Evolutionary conservation across 768 basidiomycete species (phyloP), one percentile per base, ranked within the genome.

Genomic region (Suillus placidus): DNA sequence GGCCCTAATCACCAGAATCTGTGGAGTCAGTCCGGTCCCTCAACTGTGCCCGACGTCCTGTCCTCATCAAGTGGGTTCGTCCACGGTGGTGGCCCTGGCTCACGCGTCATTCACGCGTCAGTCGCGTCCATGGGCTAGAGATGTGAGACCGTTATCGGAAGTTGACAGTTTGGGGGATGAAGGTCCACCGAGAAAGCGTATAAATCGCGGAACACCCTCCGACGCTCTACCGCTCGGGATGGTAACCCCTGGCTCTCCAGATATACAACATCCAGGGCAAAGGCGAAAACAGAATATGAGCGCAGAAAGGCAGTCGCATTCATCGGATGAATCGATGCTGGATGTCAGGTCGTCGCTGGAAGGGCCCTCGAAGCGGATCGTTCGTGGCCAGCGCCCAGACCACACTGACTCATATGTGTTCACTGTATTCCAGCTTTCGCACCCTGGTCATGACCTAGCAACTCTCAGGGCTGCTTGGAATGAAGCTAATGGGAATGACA

Each of bases 161-260:
- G 74, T 79, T 60, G 83, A 85, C 43, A 78, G 71, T 62, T 66
- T 72, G 51, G 72, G 63, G 65, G 85, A 88, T 26, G 85, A 85
- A 18, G 90, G 86, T 16, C 89, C 87, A 45, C 91, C 91, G 60
- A 87, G 88, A 65, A 93, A 93, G 79, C 87, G 87, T 69, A 71
- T 86, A 47, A 88, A 92, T 73, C 81, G 80, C 66, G 88, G 88
- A 35, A 75, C 77, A 60, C 76, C 79, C 32, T 65, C 77, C 51
- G 78, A 80, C 72, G 65, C 78, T 62, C 75, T 75, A 42, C 70
- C 72, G 37, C 56, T 67, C 32, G 64, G 65, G 61, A 38, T 65
- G 30, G 63, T 63, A 56, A 51, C 67, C 14, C 86, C 87, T 51
- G 81, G 78, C 43, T 89, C 91, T 20, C 90, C 91, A 16, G 85